A percentile compares a stretch with the other conserved stretches of the same genome.
Conservation (phyloP, 1,284 basidiomycete genomes). For the Ustilago loliicola region DNA sequence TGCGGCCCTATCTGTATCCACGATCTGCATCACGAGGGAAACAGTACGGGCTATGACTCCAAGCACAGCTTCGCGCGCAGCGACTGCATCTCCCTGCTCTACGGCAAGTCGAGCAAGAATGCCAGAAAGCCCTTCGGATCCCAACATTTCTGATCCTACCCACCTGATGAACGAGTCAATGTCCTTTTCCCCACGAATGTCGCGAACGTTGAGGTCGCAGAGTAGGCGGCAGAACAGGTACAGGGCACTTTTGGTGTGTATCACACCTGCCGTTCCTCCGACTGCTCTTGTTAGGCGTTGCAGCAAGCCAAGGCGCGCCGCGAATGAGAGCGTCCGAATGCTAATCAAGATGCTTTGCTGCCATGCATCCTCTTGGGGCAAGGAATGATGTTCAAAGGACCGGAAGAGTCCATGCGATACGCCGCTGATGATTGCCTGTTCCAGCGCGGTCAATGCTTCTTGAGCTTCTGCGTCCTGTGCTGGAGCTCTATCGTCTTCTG, state of each 20-base stretch:
- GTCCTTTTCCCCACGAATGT: not conserved
- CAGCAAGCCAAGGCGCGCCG: conserved; percentile 5
- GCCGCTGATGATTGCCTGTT: conserved; percentile 15
- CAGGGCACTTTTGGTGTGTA: not conserved
- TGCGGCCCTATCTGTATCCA: not conserved
- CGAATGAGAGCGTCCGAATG: conserved; percentile 4
- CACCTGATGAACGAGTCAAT: not conserved
- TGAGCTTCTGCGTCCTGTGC: not conserved
- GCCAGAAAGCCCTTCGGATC: conserved; percentile 4
- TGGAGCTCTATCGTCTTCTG: not conserved
- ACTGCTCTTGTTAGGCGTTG: not conserved
- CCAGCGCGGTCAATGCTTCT: conserved; percentile 8
- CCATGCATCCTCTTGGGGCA: not conserved
- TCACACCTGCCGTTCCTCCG: not conserved
- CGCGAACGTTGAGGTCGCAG: conserved; percentile 5
- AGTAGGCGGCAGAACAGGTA: conserved; percentile 18
- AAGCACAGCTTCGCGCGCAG: conserved; percentile 14
- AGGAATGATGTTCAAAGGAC: not conserved
- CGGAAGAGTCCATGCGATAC: conserved; percentile 12
- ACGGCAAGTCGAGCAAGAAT: not conserved
- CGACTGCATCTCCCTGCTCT: not conserved
- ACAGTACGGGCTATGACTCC: conserved; percentile 18
- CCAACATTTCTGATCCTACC: conserved; percentile 1
- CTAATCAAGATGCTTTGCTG: not conserved
- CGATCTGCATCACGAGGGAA: conserved; percentile 13